Evolutionary conservation across 495 filamentous ascomycete genomes (phyloP).

Genomic region (Lasiosphaeria ovina): DNA sequence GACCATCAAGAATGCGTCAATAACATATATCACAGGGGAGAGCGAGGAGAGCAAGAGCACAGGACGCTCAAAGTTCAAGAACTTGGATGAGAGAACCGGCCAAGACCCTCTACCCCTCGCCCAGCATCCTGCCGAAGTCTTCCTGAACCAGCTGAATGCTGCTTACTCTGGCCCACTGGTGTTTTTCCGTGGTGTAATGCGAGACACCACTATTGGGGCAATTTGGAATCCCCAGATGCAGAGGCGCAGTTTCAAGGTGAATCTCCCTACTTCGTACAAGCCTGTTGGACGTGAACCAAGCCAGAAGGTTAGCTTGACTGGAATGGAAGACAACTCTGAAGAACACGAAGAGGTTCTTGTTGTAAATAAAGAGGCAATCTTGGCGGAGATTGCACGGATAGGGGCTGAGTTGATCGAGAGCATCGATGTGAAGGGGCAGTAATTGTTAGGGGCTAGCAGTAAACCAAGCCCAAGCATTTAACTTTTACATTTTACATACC

Average conservation of each 20-base stretch:
- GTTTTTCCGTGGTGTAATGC: conserved; percentile 66
- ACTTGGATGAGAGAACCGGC: conserved; percentile 52
- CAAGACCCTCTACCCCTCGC: conserved; percentile 42
- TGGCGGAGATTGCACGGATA: conserved; percentile 76
- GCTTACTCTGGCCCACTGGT: conserved; percentile 63
- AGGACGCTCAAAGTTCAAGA: conserved; percentile 62
- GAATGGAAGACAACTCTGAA: conserved; percentile 6
- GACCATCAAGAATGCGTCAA: conserved; percentile 30
- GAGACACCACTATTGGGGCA: conserved; percentile 63
- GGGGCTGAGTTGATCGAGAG: conserved; percentile 60
- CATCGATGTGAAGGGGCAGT: conserved; percentile 45
- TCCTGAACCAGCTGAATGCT: conserved; percentile 59
- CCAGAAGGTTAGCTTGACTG: conserved; percentile 3
- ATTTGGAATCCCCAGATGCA: conserved; percentile 74
- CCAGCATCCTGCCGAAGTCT: conserved; percentile 46
- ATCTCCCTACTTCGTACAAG: conserved; percentile 65
- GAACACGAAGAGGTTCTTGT: conserved; percentile 44
- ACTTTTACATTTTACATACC: no score
- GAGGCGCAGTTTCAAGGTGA: conserved; percentile 61
- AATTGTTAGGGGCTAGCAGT: neutral
- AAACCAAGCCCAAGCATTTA: neutral
- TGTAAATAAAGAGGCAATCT: conserved; percentile 69
- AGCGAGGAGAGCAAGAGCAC: conserved; percentile 5
- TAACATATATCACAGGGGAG: conserved; percentile 27
- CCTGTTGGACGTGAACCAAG: conserved; percentile 32